Conservation (phyloP, 2,329 filamentous ascomycete genomes). For the Cercospora janseana region DNA sequence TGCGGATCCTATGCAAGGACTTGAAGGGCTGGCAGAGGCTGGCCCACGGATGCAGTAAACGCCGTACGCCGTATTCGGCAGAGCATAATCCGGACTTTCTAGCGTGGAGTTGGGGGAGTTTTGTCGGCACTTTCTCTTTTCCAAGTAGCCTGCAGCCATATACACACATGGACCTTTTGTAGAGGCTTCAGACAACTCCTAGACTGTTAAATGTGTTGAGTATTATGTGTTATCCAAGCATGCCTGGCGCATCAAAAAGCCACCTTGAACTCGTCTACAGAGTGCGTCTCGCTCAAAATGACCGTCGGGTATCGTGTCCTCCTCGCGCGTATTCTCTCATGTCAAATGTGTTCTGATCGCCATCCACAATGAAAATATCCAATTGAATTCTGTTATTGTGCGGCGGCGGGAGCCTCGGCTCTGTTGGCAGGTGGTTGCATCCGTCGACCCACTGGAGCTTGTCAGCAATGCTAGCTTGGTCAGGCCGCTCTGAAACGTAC, state of each 20-base stretch:
- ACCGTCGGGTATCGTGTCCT: constrained; percentile 6
- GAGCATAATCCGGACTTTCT: not conserved
- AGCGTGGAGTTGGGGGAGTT: constrained; percentile 17
- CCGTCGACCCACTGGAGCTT: constrained; percentile 11
- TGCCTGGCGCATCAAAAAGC: not conserved
- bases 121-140: constrained; percentile 3
- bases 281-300: not conserved
- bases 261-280: not conserved
- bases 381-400: constrained; percentile 3
- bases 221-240: not conserved
- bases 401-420: constrained; percentile 8
- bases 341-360: not conserved
- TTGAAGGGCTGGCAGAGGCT: constrained; percentile 90
- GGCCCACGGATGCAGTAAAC: constrained; percentile 75
- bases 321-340: constrained; percentile 4
- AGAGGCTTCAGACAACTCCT: no score
- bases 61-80: not conserved
- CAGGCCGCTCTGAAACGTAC: not conserved
- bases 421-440: constrained; percentile 4
- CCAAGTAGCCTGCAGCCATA: no score
- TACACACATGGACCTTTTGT: no score
- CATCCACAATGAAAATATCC: not conserved
- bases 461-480: not conserved
- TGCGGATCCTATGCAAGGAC: constrained; percentile 74
- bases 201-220: not conserved